Conservation (phyloP, 139 green algal genomes). For the Nannochloris sp. region DNA sequence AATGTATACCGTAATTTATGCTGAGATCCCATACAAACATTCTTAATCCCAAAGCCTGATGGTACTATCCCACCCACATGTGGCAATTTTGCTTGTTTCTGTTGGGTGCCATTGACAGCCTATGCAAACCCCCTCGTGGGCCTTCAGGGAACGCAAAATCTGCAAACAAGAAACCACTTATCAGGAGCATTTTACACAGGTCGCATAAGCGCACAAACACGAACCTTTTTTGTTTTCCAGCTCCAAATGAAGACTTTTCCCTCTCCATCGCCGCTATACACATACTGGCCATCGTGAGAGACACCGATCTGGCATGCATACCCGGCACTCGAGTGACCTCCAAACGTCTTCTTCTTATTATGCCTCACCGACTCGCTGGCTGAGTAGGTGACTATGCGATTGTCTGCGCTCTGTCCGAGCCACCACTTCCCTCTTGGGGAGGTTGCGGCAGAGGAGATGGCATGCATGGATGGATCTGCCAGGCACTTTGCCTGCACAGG, state of each 20-base stretch:
- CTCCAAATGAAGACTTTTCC: slow-evolving; percentile 94
- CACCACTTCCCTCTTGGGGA: slow-evolving; percentile 70
- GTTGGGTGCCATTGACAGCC: slow-evolving; percentile 88
- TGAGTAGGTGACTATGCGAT: slow-evolving; percentile 84
- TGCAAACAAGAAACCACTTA: neutral
- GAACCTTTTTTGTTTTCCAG: slow-evolving; percentile 77
- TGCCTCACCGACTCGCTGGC: slow-evolving; percentile 79
- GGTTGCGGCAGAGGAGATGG: slow-evolving; percentile 67
- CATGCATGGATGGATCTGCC: slow-evolving; percentile 94
- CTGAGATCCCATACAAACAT: neutral
- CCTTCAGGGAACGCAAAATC: slow-evolving; percentile 23
- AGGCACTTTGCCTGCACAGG: slow-evolving; percentile 90
- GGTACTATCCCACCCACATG: slow-evolving; percentile 88
- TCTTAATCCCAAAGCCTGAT: slow-evolving; percentile 85
- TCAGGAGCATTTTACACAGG: neutral
- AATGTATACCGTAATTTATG: too few species aligned
- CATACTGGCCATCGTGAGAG: slow-evolving; percentile 67
- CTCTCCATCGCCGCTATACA: slow-evolving; percentile 84
- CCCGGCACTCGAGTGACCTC: slow-evolving; percentile 59
- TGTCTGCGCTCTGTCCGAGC: slow-evolving; percentile 59
- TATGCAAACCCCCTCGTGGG: slow-evolving; percentile 83
- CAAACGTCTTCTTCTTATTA: slow-evolving; percentile 94
- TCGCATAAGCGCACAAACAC: neutral
- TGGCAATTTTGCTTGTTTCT: slow-evolving; percentile 75
- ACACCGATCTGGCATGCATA: slow-evolving; percentile 48